Base-by-base conservation (phyloP, 164 flowering plant genomes). In the Litsea cubeba region DNA sequence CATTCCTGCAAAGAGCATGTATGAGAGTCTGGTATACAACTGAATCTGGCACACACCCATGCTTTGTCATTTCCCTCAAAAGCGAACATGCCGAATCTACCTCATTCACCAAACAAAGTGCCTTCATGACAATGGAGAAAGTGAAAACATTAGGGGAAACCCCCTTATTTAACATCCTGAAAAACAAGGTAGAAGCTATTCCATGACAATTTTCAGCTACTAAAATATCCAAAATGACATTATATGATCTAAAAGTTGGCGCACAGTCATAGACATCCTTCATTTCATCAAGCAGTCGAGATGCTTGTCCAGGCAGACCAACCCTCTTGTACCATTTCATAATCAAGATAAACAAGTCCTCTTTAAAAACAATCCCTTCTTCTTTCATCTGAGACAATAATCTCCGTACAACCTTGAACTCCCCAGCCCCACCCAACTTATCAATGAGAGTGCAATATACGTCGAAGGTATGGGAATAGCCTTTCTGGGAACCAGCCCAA, bases 31-130 rank as follows among this genome's bases (percentile, higher is more conserved):
- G 90, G 76, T 93, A 95, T 73, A 95, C 76, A 22, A 89, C 77
- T 2, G 95, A 84, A 85, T 91, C 87, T 12, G 99, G 97, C 17
- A 92, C 97, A 78, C 99, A 93, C 26, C 97, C 95, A 81, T 95
- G 83, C 79, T 82, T 89, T 0, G 90, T 86, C 99, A 95, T 95
- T 76, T 92, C 94, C 74, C 88, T 83, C 46, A 92, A 90, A 20
- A 93, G 89, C 3, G 85, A 82, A 68, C 86, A 88, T 0, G 99
- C 98, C 28, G 91, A 76, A 79, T 89, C 95, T 58, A 93, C 84
- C 75, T 92, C 92, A 75, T 89, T 89, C 77, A 82, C 78, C 76
- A 76, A 79, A 78, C 98, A 95, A 70, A 89, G 81, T 1, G 97
- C 92, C 77, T 90, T 89, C 88, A 95, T 89, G 51, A 87, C 94